A percentile compares a stretch with the other conserved stretches of the same genome.
Evolutionary conservation across 805 yeast species (phyloP).

Genomic region (Schwanniomyces sp.): DNA sequence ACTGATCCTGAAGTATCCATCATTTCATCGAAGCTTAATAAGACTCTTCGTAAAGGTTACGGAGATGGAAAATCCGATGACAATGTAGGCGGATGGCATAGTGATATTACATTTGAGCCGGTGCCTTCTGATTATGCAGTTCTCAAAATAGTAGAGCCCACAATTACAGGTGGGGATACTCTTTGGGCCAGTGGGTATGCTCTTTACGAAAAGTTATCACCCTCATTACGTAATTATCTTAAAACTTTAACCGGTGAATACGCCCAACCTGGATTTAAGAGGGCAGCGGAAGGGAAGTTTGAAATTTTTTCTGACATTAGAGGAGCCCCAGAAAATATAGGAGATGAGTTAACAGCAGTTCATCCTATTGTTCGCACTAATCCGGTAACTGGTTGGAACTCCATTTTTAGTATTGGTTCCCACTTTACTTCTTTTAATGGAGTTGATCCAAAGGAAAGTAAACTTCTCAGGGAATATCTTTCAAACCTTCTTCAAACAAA

Average conservation of each 20-base stretch:
- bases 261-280: conserved; percentile 15
- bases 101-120: conserved; percentile 55
- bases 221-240: conserved; percentile 27
- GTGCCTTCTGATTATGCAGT: conserved; percentile 59
- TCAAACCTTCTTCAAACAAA: conserved; percentile 43
- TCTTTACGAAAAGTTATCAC: conserved; percentile 53
- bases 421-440: conserved; percentile 12
- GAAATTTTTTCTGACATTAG: conserved; percentile 23
- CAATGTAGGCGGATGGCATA: conserved; percentile 42
- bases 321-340: conserved; percentile 19
- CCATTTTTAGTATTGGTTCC: conserved; percentile 23
- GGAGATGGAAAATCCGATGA: not conserved
- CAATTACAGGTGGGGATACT: conserved; percentile 55
- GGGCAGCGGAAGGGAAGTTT: conserved; percentile 28
- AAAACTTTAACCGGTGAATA: conserved; percentile 7
- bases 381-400: conserved; percentile 30
- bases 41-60: conserved; percentile 1
- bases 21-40: conserved; percentile 4
- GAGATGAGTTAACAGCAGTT: conserved; percentile 14
- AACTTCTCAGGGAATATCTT: conserved; percentile 45
- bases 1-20: conserved; percentile 9
- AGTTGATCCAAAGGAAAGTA: conserved; percentile 9
- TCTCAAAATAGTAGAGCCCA: conserved; percentile 52
- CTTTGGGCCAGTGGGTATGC: conserved; percentile 53
- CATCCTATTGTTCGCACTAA: conserved; percentile 31